A percentile compares a stretch with the other conserved stretches of the same genome.
Evolutionary conservation across 2,329 filamentous ascomycete species (phyloP).

Genomic region (Xylariaceae sp.): DNA sequence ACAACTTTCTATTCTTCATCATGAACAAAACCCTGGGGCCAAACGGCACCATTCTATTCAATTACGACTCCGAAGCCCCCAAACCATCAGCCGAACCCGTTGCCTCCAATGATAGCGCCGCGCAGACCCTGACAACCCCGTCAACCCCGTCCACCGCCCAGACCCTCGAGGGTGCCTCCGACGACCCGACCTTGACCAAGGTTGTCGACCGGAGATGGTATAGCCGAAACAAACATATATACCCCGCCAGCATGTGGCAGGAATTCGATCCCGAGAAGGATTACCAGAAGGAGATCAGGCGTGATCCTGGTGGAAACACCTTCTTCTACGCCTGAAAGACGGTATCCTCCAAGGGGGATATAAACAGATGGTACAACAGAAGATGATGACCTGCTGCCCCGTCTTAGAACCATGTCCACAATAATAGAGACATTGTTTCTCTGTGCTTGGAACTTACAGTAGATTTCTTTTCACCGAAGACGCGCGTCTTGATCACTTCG

Average conservation of each 20-base stretch:
- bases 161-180: constrained; percentile 65
- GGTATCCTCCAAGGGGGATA: constrained; percentile 16
- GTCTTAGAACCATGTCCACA: background rate
- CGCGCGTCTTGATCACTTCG: constrained; percentile 25
- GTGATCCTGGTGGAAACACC: constrained; percentile 82
- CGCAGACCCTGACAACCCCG: constrained; percentile 4
- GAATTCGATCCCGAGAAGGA: constrained; percentile 89
- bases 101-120: constrained; percentile 27
- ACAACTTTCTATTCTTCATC: constrained; percentile 95
- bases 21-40: constrained; percentile 77
- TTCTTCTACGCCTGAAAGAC: constrained; percentile 69
- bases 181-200: constrained; percentile 80
- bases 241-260: constrained; percentile 91
- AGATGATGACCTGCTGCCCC: background rate
- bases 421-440: background rate
- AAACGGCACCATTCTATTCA: constrained; percentile 68
- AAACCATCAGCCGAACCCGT: constrained; percentile 16
- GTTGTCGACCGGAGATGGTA: constrained; percentile 97
- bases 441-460: background rate
- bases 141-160: constrained; percentile 39
- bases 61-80: constrained; percentile 57
- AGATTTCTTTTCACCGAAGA: background rate
- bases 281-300: constrained; percentile 69
- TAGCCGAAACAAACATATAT: constrained; percentile 96
- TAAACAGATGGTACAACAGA: background rate